phyloP scores from a whole-genome alignment of 2,329 filamentous ascomycete genomes.

The Monilinia fructicola region DNA sequence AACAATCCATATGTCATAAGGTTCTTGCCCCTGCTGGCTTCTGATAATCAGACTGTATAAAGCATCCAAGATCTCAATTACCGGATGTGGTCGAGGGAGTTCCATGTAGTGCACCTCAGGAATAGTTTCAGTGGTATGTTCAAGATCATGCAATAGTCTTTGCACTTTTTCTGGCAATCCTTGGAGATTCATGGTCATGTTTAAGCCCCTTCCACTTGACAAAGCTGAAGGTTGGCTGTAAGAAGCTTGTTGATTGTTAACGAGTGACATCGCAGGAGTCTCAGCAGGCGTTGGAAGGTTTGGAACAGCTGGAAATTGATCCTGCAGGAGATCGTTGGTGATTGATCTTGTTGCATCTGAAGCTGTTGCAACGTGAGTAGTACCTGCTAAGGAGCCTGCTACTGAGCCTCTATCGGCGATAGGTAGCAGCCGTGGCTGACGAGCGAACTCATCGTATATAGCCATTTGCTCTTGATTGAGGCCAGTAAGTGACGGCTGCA shows the following conservation, averaged over 20 bases:
- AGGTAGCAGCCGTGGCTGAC: constrained; percentile 67
- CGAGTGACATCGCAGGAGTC: constrained; percentile 52
- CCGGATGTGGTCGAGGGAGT: constrained; percentile 56
- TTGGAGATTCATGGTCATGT: constrained; percentile 49
- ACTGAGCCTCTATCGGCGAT: constrained; percentile 15
- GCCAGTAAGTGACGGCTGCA: constrained; percentile 68
- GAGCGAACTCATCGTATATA: constrained; percentile 94
- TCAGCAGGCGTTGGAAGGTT: constrained; percentile 60
- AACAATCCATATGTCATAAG: constrained; percentile 58
- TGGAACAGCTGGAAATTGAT: constrained; percentile 58
- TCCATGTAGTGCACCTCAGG: constrained; percentile 60
- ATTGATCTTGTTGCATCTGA: constrained; percentile 62
- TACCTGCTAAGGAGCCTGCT: constrained; percentile 50
- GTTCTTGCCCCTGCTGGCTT: constrained; percentile 60
- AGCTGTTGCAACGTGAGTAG: constrained; percentile 55
- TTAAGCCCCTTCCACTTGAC: constrained; percentile 54
- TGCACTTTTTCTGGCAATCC: constrained; percentile 55
- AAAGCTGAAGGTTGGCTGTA: constrained; percentile 56
- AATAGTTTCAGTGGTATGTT: constrained; percentile 53
- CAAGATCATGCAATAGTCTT: constrained; percentile 58
- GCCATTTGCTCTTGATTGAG: constrained; percentile 90
- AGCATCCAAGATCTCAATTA: constrained; percentile 63
- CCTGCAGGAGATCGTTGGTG: constrained; percentile 63
- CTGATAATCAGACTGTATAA: constrained; percentile 63
- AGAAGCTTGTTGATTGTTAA: constrained; percentile 53